Evolutionary conservation across 2,329 filamentous ascomycete species (phyloP).

Genomic region (Colletotrichum tofieldiae): DNA sequence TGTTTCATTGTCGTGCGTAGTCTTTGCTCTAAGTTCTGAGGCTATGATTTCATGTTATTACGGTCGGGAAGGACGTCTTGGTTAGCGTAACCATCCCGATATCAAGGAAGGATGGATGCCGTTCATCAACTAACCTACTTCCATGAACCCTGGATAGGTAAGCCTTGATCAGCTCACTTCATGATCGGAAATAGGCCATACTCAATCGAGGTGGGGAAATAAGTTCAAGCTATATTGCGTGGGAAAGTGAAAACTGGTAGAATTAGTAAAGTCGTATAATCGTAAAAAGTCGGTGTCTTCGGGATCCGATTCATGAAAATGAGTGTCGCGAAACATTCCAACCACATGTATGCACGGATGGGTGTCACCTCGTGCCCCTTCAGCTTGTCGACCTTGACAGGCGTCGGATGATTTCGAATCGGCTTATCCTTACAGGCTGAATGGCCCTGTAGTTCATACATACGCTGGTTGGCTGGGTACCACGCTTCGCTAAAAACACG

Average conservation of each 20-base stretch:
- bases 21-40: neutral
- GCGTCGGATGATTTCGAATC: neutral
- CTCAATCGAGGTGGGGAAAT: neutral
- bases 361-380: neutral
- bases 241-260: neutral
- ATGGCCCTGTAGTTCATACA: neutral
- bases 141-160: neutral
- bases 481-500: no score
- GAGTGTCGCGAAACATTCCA: neutral
- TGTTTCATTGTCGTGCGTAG: neutral
- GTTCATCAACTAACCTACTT: neutral
- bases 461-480: no score
- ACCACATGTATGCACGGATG: neutral
- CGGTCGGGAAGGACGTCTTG: neutral
- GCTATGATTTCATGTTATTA: neutral
- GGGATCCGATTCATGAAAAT: neutral
- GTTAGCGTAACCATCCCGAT: neutral
- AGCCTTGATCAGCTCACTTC: neutral
- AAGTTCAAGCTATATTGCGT: neutral
- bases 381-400: neutral
- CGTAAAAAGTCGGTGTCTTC: neutral
- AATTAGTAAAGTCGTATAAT: neutral
- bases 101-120: neutral
- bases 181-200: neutral
- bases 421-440: neutral